phyloP scores from a whole-genome alignment of 78 protist species.

The Acrasis kona region DNA sequence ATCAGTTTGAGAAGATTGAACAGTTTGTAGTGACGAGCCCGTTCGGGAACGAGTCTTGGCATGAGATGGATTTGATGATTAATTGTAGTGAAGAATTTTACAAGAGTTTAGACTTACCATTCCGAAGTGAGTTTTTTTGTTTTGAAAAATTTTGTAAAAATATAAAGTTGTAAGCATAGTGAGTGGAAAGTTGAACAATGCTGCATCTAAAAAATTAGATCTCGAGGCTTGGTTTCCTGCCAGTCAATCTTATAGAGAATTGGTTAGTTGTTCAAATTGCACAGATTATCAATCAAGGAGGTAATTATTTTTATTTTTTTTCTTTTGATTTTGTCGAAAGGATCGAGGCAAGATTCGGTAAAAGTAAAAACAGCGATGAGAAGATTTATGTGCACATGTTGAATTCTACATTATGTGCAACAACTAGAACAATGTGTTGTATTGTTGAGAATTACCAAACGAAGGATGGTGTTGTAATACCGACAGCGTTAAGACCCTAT shows the following conservation, averaged over 20 bases:
- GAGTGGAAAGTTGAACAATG: constrained; percentile 93
- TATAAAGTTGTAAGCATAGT: constrained; percentile 95
- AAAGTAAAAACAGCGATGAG: constrained; percentile 20
- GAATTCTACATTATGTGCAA: constrained; percentile 96
- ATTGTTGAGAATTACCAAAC: constrained; percentile 97
- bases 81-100: constrained; percentile 90
- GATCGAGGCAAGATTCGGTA: constrained; percentile 65
- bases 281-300: constrained; percentile 96
- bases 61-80: constrained; percentile 86
- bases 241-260: constrained; percentile 85
- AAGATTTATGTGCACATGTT: constrained; percentile 99
- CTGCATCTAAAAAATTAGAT: constrained; percentile 99
- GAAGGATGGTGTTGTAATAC: constrained; percentile 76
- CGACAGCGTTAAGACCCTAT: constrained; percentile 47
- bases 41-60: constrained; percentile 56
- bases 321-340: no score
- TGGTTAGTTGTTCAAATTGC: constrained; percentile 99
- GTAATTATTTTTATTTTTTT: no score
- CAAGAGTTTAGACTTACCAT: no score
- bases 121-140: no score
- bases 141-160: no score
- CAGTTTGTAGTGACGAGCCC: constrained; percentile 93
- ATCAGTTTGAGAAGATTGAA: constrained; percentile 98
- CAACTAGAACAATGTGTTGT: constrained; percentile 93
- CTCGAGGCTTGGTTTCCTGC: constrained; percentile 99